These are phyloP conservation scores for Solanum okadae DNA, from an alignment of 257 asterid species.

Conservation along the genomic window DNA sequence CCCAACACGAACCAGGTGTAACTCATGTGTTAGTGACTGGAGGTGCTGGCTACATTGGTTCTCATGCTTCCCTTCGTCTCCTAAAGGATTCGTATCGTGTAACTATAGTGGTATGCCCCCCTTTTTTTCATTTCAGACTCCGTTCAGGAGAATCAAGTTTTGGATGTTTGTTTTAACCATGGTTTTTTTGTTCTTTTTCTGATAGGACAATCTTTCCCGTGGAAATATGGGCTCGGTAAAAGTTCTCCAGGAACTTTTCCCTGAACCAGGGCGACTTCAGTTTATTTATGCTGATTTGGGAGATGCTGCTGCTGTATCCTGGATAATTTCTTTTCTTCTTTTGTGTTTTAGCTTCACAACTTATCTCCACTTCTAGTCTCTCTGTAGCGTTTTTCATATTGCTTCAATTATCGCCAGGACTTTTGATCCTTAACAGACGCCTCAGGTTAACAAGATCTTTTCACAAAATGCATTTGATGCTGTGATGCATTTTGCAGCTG, in stretches of 20 bases:
- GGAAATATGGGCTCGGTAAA: constrained; percentile 80
- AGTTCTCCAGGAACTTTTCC: constrained; percentile 57
- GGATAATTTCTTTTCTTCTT: neutral
- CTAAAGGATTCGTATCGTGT: constrained; percentile 71
- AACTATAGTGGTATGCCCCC: constrained; percentile 57
- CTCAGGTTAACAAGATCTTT: constrained; percentile 59
- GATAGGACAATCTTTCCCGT: constrained; percentile 75
- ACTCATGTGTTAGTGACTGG: constrained; percentile 87
- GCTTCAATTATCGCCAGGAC: neutral
- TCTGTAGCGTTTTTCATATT: neutral
- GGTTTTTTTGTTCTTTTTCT: neutral
- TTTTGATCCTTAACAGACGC: constrained; percentile 7
- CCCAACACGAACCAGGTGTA: constrained; percentile 64
- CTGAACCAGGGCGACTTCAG: constrained; percentile 77
- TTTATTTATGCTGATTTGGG: constrained; percentile 75
- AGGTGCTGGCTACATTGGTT: constrained; percentile 90
- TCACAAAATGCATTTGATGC: constrained; percentile 80
- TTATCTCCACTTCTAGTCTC: neutral
- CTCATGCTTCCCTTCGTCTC: constrained; percentile 82
- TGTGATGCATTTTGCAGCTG: constrained; percentile 97
- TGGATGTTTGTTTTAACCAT: neutral
- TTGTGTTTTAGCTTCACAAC: neutral
- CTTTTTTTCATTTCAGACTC: neutral
- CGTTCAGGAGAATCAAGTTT: neutral
- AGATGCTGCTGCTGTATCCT: constrained; percentile 55